Conservation (phyloP, 768 basidiomycete genomes). For the Pholiota conissans region DNA sequence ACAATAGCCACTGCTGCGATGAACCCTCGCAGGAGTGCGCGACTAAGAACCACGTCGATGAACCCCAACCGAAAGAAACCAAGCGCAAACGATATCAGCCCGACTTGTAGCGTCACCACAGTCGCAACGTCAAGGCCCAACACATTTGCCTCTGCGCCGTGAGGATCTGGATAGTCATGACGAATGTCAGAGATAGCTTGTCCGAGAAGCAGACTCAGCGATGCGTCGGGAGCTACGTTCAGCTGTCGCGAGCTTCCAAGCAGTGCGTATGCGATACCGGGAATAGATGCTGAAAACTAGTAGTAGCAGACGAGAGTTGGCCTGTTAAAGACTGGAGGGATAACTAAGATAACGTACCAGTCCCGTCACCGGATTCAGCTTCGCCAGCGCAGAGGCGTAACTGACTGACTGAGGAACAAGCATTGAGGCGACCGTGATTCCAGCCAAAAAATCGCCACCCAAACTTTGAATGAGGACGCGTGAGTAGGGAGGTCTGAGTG, state of each 20-base stretch:
- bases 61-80: slow-evolving; percentile 91
- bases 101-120: slow-evolving; percentile 78
- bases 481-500: neutral
- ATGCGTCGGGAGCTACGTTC: slow-evolving; percentile 87
- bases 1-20: slow-evolving; percentile 83
- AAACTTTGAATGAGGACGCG: slow-evolving; percentile 23
- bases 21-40: slow-evolving; percentile 86
- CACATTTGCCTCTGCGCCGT: slow-evolving; percentile 46
- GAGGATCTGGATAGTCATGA: slow-evolving; percentile 43
- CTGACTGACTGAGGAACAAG: slow-evolving; percentile 87
- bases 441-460: slow-evolving; percentile 72
- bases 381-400: slow-evolving; percentile 87
- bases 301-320: neutral
- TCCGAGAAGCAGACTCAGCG: slow-evolving; percentile 83
- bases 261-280: slow-evolving; percentile 87
- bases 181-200: slow-evolving; percentile 79
- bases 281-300: slow-evolving; percentile 83
- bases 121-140: slow-evolving; percentile 72
- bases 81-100: slow-evolving; percentile 80
- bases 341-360: slow-evolving; percentile 60
- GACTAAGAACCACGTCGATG: slow-evolving; percentile 89
- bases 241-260: slow-evolving; percentile 83
- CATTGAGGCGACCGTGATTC: slow-evolving; percentile 83
- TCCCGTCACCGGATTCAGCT: slow-evolving; percentile 82
- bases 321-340: neutral